phyloP scores from a whole-genome alignment of 192 early-diverging fungal species.

The Entrophospora sp. region DNA sequence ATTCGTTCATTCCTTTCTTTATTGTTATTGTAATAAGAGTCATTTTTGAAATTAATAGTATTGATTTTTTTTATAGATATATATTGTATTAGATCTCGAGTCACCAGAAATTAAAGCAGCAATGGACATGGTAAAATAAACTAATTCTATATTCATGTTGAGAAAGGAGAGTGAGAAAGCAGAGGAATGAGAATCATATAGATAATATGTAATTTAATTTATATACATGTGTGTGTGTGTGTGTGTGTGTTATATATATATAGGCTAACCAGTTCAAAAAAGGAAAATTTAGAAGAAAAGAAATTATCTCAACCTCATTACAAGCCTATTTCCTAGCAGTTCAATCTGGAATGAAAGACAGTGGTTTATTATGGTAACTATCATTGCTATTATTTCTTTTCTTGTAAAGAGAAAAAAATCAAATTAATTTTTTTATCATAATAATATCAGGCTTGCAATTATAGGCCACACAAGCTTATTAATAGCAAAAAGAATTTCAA shows the following conservation, averaged over 20 bases:
- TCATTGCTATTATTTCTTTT: neutral
- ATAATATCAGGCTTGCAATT: neutral
- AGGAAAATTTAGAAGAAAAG: neutral
- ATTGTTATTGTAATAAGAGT: too few species aligned
- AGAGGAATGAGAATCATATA: too few species aligned
- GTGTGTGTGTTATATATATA: neutral
- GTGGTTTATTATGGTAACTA: neutral
- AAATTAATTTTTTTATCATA: neutral
- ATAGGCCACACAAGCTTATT: constrained; percentile 4
- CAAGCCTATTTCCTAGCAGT: neutral
- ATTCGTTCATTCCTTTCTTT: too few species aligned
- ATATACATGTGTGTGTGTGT: too few species aligned
- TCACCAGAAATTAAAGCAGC: neutral
- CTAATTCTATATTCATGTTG: too few species aligned
- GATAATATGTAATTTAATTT: too few species aligned
- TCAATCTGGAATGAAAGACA: neutral
- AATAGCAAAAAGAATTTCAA: neutral
- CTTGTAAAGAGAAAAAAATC: neutral
- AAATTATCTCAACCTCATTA: neutral
- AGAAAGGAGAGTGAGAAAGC: neutral
- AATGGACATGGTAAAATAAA: neutral
- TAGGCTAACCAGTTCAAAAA: neutral
- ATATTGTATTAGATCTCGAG: neutral
- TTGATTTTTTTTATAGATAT: neutral
- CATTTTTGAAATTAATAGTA: too few species aligned